These are phyloP conservation scores for Centaurea solstitialis DNA, from an alignment of 129 eudicot genomes.

Conservation along the genomic window DNA sequence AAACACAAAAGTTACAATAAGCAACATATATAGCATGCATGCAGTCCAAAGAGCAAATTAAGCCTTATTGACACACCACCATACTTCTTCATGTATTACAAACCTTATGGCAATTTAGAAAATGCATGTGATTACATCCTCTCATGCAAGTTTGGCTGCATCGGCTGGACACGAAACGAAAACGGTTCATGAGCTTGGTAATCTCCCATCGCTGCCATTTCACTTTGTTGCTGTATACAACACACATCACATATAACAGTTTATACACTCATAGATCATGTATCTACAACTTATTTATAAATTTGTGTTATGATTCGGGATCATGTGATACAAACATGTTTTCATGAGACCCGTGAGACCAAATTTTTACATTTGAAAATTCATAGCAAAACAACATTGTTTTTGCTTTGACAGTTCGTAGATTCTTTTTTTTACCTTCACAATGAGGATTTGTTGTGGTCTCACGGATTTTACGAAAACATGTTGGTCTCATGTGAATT, in stretches of 20 bases:
- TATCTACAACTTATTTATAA: no score
- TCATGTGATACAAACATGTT: neutral
- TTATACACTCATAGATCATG: neutral
- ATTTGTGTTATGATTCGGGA: no score
- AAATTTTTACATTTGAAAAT: no score
- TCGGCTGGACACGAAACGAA: slow-evolving; percentile 79
- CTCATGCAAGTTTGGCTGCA: slow-evolving; percentile 83
- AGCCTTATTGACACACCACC: slow-evolving; percentile 9
- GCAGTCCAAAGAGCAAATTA: neutral
- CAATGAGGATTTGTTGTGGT: no score
- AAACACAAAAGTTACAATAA: neutral
- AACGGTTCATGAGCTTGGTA: slow-evolving; percentile 55
- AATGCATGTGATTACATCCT: slow-evolving; percentile 34
- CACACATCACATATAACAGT: neutral
- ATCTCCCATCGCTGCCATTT: slow-evolving; percentile 51
- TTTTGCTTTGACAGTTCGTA: no score
- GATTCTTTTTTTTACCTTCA: no score
- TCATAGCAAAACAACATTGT: no score
- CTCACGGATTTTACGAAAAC: no score
- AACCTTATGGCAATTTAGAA: neutral
- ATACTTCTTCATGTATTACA: slow-evolving; percentile 1
- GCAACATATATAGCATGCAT: neutral
- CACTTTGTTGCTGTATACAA: slow-evolving; percentile 46
- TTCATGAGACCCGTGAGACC: no score
- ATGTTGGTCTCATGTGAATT: no score